A percentile compares a stretch with the other conserved stretches of the same genome.
phyloP scores from a whole-genome alignment of 352 stramenopile species.

The Blastocystis sp. region DNA sequence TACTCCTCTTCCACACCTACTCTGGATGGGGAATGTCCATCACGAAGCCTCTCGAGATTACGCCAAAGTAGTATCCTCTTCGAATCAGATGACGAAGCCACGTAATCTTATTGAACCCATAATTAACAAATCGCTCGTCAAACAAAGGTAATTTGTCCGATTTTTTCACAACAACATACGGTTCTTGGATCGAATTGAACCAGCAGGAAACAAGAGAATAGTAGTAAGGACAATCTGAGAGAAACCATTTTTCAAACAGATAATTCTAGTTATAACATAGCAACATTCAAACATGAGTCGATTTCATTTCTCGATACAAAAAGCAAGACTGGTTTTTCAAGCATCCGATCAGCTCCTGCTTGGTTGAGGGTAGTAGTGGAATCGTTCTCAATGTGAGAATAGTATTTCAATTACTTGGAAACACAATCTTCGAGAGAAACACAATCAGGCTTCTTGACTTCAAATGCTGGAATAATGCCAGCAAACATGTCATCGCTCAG shows the following conservation, averaged over 20 bases:
- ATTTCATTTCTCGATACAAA: slow-evolving; percentile 8
- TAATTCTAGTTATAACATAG: background rate
- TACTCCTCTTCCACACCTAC: background rate
- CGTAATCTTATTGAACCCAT: slow-evolving; percentile 34
- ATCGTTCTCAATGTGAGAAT: background rate
- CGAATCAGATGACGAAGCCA: slow-evolving; percentile 14
- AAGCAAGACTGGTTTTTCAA: background rate
- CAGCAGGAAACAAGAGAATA: background rate
- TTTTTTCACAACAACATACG: slow-evolving; percentile 29
- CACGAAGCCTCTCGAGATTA: slow-evolving; percentile 5
- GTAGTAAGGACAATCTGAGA: background rate
- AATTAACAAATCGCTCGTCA: slow-evolving; percentile 53
- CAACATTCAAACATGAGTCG: background rate
- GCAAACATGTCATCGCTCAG: background rate
- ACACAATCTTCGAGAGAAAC: background rate
- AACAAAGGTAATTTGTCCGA: background rate
- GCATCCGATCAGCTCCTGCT: background rate
- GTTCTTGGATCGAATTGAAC: slow-evolving; percentile 27
- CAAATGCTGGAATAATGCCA: background rate
- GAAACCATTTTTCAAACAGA: slow-evolving; percentile 7
- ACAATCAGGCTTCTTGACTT: background rate
- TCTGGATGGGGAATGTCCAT: slow-evolving; percentile 41
- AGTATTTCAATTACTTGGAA: background rate
- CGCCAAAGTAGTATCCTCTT: slow-evolving; percentile 18
- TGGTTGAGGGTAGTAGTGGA: background rate